Conservation (phyloP, 2,329 filamentous ascomycete species). For the Alternaria brassicicola region DNA sequence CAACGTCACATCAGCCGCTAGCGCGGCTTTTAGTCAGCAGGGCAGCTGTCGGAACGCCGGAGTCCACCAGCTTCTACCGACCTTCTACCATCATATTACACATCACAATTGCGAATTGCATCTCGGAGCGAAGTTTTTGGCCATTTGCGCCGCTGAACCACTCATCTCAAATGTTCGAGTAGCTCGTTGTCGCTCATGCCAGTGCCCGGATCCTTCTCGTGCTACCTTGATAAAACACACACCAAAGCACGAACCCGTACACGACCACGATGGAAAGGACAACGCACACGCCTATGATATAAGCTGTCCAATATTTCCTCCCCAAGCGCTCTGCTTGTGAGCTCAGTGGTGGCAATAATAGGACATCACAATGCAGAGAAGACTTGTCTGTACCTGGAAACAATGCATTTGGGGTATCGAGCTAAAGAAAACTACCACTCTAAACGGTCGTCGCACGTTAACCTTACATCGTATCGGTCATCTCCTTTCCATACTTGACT, state of each 20-base stretch:
- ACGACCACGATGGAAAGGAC: neutral
- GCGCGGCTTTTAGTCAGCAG: conserved; percentile 9
- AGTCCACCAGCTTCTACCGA: neutral
- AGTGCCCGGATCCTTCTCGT: neutral
- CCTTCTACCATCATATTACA: neutral
- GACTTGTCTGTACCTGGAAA: neutral
- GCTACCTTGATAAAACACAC: neutral
- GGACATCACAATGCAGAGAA: neutral
- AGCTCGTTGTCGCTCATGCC: neutral
- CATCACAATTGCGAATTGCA: neutral
- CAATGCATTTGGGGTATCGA: conserved; percentile 31
- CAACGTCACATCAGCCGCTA: neutral
- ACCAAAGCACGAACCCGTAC: neutral
- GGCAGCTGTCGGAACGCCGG: neutral
- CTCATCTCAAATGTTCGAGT: neutral
- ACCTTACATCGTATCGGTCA: conserved; percentile 37
- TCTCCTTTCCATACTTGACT: conserved; percentile 43
- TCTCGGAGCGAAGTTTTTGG: neutral
- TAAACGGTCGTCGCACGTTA: conserved; percentile 43
- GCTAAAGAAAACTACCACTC: conserved; percentile 34
- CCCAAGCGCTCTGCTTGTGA: neutral
- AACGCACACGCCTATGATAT: neutral
- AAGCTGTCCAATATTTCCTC: neutral
- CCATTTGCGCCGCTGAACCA: neutral
- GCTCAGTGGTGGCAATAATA: neutral